Evolutionary conservation across 495 filamentous ascomycete species (phyloP).

Genomic region (Sabuloglossum arenarium): DNA sequence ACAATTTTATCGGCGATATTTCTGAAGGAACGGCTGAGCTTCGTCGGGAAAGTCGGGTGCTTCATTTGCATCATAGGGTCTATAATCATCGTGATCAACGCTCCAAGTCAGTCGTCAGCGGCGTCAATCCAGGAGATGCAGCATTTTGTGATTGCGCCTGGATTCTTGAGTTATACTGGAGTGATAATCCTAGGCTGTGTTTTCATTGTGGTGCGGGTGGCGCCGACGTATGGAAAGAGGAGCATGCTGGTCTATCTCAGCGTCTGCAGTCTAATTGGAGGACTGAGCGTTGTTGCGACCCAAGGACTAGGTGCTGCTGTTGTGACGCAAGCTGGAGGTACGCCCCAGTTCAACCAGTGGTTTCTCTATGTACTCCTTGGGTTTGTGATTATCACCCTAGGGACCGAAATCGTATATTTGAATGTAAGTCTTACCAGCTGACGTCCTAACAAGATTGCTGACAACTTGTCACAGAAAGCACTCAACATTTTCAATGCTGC

Average conservation of each 20-base stretch:
- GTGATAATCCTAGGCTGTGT: slow-evolving; percentile 53
- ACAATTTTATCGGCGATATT: slow-evolving; percentile 90
- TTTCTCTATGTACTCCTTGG: slow-evolving; percentile 83
- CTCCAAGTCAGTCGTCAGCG: slow-evolving; percentile 66
- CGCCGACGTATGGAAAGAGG: slow-evolving; percentile 81
- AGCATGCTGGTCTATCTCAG: slow-evolving; percentile 95
- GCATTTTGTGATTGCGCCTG: slow-evolving; percentile 65
- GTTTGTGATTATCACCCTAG: slow-evolving; percentile 68
- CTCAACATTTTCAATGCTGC: slow-evolving; percentile 95
- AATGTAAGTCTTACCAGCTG: slow-evolving; percentile 48
- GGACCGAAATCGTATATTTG: slow-evolving; percentile 86
- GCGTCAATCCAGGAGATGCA: slow-evolving; percentile 86
- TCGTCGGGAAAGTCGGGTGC: slow-evolving; percentile 90
- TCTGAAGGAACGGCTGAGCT: slow-evolving; percentile 83
- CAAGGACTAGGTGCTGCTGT: slow-evolving; percentile 89
- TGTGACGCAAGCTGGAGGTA: slow-evolving; percentile 61
- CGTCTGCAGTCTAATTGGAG: slow-evolving; percentile 87
- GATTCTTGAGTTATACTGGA: slow-evolving; percentile 71
- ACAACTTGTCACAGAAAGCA: slow-evolving; percentile 52
- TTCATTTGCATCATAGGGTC: slow-evolving; percentile 89
- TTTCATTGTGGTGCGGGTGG: slow-evolving; percentile 63
- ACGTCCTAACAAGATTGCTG: background rate
- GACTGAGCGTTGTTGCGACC: slow-evolving; percentile 83
- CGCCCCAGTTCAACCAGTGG: slow-evolving; percentile 87
- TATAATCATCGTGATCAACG: slow-evolving; percentile 86